Conservation (phyloP, 2,329 filamentous ascomycete species). For the Escovopsis sp. region DNA sequence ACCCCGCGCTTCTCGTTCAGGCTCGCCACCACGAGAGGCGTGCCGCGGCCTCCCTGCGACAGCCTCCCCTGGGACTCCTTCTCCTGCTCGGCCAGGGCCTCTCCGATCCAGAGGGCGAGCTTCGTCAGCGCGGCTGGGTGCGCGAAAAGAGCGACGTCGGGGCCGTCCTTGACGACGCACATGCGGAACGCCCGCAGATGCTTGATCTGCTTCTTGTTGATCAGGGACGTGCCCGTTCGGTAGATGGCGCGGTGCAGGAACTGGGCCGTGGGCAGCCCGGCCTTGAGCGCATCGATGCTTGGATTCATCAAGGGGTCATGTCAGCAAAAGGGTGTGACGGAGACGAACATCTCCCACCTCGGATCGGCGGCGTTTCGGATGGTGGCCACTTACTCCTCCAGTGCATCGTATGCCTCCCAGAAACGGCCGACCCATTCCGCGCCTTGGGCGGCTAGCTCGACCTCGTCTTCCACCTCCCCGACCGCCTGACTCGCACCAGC, state of each 20-base stretch:
- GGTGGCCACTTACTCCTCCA: conserved; percentile 43
- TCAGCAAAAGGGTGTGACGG: background rate
- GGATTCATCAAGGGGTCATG: background rate
- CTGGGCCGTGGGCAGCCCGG: conserved; percentile 69
- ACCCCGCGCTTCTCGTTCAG: conserved; percentile 76
- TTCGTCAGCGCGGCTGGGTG: conserved; percentile 90
- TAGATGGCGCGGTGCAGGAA: conserved; percentile 86
- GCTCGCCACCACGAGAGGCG: conserved; percentile 78
- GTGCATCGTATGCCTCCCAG: conserved; percentile 58
- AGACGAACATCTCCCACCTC: too few species aligned
- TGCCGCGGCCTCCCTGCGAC: conserved; percentile 54
- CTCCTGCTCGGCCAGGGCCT: conserved; percentile 83
- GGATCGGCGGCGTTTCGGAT: too few species aligned
- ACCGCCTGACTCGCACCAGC: conserved; percentile 16
- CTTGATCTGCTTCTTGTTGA: conserved; percentile 88
- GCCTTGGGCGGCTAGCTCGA: conserved; percentile 34
- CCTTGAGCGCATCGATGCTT: conserved; percentile 64
- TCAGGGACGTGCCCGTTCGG: conserved; percentile 75
- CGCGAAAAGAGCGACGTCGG: conserved; percentile 80
- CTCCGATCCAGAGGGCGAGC: conserved; percentile 83
- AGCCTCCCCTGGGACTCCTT: conserved; percentile 57
- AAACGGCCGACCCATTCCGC: conserved; percentile 54
- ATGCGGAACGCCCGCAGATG: conserved; percentile 88
- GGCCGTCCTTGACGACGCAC: conserved; percentile 89
- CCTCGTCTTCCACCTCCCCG: conserved; percentile 32